Evolutionary conservation across 148 eudicot species (phyloP), one percentile per base, ranked within the genome.

Genomic region (Camellia sinensis): DNA sequence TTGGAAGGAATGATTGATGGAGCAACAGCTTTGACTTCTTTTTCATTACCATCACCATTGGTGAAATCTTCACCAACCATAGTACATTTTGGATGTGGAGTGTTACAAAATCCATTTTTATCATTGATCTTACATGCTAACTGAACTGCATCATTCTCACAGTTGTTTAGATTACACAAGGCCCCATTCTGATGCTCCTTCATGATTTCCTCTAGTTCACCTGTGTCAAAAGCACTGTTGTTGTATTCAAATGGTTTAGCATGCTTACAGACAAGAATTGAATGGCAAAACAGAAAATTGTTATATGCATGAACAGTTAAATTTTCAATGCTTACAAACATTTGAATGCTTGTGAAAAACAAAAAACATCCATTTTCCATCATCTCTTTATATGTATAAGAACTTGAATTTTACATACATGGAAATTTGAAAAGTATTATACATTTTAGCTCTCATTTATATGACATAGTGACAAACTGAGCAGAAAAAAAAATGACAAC

Each of bases 71-170:
- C 79, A 72, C 75, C 79, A 29, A 83, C 71, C 68, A 74, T 78
- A 52, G 86, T 59, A 80, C 82, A 78, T 74, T 86, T 84, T 70
- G 83, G 89, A 72, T 86, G 85, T 52, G 88, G 86, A 76, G 74
- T 84, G 71, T 86, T 87, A 87, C 85, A 85, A n/a, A 82, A 82
- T 48, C 83, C 80, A 78, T 86, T 80, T 77, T 78, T 80, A 57
- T 60, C 60, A 45, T 88, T 78, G 56, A 80, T 82, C 78, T 84
- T 88, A 53, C 87, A 85, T 66, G 91, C 75, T 64, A 85, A 77
- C 3, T 87, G 77, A 80, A 65, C 87, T 79, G 82, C 77, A 78
- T 78, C 83, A 44, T 82, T 76, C 81, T 84, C 90, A 56, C 78
- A 82, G 75, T 86, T 77, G 67, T 74, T 85, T 67, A 80, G 81